Evolutionary conservation across 2,329 filamentous ascomycete species (phyloP).

Genomic region (Raffaelea arxii): DNA sequence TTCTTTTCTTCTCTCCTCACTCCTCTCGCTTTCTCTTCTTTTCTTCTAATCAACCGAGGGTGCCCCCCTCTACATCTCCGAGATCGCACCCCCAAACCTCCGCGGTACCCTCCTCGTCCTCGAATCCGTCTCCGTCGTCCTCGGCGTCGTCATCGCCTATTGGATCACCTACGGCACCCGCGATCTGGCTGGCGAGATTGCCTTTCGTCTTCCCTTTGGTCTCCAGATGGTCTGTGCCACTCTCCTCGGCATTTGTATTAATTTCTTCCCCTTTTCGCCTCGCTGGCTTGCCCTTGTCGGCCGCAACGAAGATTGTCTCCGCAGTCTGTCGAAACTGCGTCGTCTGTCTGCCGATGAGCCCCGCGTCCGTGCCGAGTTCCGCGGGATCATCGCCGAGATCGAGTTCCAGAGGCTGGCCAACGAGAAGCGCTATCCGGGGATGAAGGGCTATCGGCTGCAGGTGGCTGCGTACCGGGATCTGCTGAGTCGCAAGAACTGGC

Average conservation of each 20-base stretch:
- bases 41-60: conserved; percentile 15
- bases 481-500: background rate
- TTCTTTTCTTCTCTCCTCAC: no score
- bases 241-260: background rate
- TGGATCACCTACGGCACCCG: conserved; percentile 44
- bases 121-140: conserved; percentile 24
- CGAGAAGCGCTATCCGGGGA: background rate
- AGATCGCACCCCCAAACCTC: conserved; percentile 6
- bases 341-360: background rate
- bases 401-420: background rate
- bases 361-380: background rate
- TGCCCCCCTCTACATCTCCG: conserved; percentile 13
- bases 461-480: background rate
- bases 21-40: no score
- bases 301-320: conserved; percentile 13
- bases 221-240: conserved; percentile 3
- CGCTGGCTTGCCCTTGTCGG: conserved; percentile 6
- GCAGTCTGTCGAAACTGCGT: conserved; percentile 1
- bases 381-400: conserved; percentile 1
- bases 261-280: conserved; percentile 6
- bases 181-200: background rate
- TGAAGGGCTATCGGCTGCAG: background rate
- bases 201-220: conserved; percentile 1
- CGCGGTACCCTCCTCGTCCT: conserved; percentile 6
- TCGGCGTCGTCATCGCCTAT: conserved; percentile 41